Percentiles rank a stretch among this genome's conserved stretches.
phyloP scores from a whole-genome alignment of 805 yeast species.

The Candida methanosorbosa region DNA sequence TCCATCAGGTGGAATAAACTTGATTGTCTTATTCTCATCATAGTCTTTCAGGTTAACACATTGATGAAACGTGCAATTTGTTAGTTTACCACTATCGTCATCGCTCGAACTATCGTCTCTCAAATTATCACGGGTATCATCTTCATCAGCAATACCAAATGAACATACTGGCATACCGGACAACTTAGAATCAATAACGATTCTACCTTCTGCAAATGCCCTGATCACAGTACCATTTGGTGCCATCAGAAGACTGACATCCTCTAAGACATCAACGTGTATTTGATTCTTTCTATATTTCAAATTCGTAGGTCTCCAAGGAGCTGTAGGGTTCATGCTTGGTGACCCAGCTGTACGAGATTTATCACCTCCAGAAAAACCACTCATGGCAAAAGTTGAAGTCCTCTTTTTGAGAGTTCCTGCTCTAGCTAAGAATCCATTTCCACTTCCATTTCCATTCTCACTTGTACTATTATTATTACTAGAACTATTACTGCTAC shows the following conservation, averaged over 20 bases:
- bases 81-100: conserved; percentile 29
- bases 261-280: conserved; percentile 67
- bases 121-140: conserved; percentile 2
- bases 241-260: conserved; percentile 60
- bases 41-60: conserved; percentile 70
- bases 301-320: conserved; percentile 63
- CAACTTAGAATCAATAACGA: conserved; percentile 61
- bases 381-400: conserved; percentile 6
- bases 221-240: conserved; percentile 56
- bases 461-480: not conserved
- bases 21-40: conserved; percentile 55
- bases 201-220: conserved; percentile 69
- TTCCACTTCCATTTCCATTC: conserved; percentile 3
- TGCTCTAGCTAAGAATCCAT: conserved; percentile 12
- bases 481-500: not conserved
- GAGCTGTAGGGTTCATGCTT: not conserved
- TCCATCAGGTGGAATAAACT: conserved; percentile 84
- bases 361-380: not conserved
- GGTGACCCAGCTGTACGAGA: not conserved
- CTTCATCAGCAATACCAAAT: conserved; percentile 63
- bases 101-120: not conserved
- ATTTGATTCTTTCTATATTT: conserved; percentile 79
- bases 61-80: conserved; percentile 80
- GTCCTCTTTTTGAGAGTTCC: conserved; percentile 12
- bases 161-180: conserved; percentile 80